Evolutionary conservation across 169 alveolate species (phyloP), one percentile per base, ranked within the genome.

Genomic region (Amoebophrya sp.): DNA sequence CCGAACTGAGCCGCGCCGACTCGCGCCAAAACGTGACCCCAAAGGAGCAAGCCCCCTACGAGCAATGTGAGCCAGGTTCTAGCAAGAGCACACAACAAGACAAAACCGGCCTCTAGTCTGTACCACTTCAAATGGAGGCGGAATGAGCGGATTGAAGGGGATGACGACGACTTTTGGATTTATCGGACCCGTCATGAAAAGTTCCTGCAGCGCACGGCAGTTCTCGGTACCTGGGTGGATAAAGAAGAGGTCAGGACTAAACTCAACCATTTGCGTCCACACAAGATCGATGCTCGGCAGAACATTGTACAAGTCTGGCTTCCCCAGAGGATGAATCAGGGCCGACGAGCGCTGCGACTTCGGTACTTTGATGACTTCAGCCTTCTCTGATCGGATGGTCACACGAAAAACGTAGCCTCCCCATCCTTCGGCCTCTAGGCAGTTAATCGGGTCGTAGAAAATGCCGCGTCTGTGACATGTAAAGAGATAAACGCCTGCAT

Each of bases 201-300:
- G 83, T 65, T 65, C 83, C 83, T 65, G 83, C 36, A 65, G 83
- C 33, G 83, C 83, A 36, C 83, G 83, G 83, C 83, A 65, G 83
- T 65, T 65, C 83, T 65, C 83, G 33, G 39, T 26, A 29, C 83
- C 83, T 36, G 83, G 83, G 83, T 65, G 83, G 26, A 65, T 65
- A 26, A 65, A 65, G 33, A 65, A 65, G 39, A 65, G n/a, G n/a
- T 65, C 83, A 6, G 83, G 83, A 29, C 38, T 26, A 26, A 65
- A 65, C 83, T 65, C 83, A 29, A 65, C 83, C 83, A 65, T 65
- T 36, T 65, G 83, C 26, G 83, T 65, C 83, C 83, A 65, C 36
- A 65, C 83, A 29, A 65, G 26, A 26, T 65, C 83, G 26, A 65
- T 65, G 83, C 38, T 26, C 83, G 83, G 83, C 36, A 65, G 83